These are phyloP conservation scores for Oenanthe javanica DNA, from an alignment of 140 eudicot species.

Conservation along the genomic window DNA sequence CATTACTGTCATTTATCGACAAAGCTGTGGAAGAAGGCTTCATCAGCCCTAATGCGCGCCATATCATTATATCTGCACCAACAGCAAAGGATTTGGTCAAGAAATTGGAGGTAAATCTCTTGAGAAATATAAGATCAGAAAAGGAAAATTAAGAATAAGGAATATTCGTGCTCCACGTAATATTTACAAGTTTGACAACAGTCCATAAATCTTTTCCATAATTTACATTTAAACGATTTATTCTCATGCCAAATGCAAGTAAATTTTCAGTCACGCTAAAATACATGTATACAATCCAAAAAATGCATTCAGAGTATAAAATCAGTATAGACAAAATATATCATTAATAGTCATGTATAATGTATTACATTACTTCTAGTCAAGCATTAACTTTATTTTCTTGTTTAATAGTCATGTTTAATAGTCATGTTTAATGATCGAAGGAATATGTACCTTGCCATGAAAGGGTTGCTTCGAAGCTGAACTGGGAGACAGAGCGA, in stretches of 20 bases:
- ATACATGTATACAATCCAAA: not conserved
- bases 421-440: too few relatives aligned
- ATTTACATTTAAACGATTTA: not conserved
- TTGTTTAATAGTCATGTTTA: not conserved
- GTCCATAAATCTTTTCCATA: not conserved
- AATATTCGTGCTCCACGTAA: not conserved
- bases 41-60: slow-evolving; percentile 72
- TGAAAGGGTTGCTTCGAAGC: slow-evolving; percentile 65
- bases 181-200: too few relatives aligned
- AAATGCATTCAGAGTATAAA: not conserved
- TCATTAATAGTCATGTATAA: not conserved
- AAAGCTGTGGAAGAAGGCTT: slow-evolving; percentile 92
- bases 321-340: not conserved
- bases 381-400: not conserved
- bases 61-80: slow-evolving; percentile 79
- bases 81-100: slow-evolving; percentile 67
- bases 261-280: not conserved
- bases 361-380: not conserved
- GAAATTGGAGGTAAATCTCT: slow-evolving; percentile 60
- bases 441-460: slow-evolving; percentile 85
- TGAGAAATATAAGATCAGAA: not conserved
- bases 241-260: not conserved
- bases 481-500: slow-evolving; percentile 82
- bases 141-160: not conserved
- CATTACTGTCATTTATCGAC: slow-evolving; percentile 67